These are phyloP conservation scores for Coemansia biformis DNA, from an alignment of 192 early-diverging fungal species.

Conservation along the genomic window DNA sequence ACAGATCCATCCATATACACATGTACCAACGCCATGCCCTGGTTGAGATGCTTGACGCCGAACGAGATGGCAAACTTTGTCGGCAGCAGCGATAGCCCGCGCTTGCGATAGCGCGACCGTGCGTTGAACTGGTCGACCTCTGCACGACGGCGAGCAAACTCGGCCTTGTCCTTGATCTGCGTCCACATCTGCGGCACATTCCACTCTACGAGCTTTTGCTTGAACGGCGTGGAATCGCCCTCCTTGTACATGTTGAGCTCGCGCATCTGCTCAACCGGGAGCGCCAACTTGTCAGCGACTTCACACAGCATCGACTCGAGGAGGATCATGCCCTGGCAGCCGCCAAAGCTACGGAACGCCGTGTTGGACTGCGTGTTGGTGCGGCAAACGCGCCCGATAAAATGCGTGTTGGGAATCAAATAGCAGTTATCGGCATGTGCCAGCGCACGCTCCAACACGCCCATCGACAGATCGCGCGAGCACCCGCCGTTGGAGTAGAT, in stretches of 20 bases:
- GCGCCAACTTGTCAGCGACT: conserved; percentile 64
- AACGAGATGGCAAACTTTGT: conserved; percentile 84
- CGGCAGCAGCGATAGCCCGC: conserved; percentile 71
- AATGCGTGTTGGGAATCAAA: conserved; percentile 62
- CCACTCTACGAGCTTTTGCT: conserved; percentile 63
- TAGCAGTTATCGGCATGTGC: conserved; percentile 78
- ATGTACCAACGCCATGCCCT: conserved; percentile 78
- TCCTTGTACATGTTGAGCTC: conserved; percentile 67
- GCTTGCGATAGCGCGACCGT: conserved; percentile 68
- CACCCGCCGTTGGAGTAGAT: conserved; percentile 62
- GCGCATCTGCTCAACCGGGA: conserved; percentile 59
- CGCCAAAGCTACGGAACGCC: conserved; percentile 83
- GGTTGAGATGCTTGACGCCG: conserved; percentile 70
- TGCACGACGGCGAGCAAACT: conserved; percentile 52
- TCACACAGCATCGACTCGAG: conserved; percentile 73
- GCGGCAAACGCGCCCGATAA: conserved; percentile 66
- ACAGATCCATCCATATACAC: conserved; percentile 83
- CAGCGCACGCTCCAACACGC: conserved; percentile 70
- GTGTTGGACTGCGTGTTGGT: conserved; percentile 85
- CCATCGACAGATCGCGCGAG: conserved; percentile 60
- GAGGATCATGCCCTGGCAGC: conserved; percentile 79
- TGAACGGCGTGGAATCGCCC: conserved; percentile 67
- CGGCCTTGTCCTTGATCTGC: conserved; percentile 55
- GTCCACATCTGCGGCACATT: conserved; percentile 65
- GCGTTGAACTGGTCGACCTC: conserved; percentile 66